A percentile compares a stretch with the other conserved stretches of the same genome.
phyloP scores from a whole-genome alignment of 495 filamentous ascomycete species.

The Tuber aestivum region DNA sequence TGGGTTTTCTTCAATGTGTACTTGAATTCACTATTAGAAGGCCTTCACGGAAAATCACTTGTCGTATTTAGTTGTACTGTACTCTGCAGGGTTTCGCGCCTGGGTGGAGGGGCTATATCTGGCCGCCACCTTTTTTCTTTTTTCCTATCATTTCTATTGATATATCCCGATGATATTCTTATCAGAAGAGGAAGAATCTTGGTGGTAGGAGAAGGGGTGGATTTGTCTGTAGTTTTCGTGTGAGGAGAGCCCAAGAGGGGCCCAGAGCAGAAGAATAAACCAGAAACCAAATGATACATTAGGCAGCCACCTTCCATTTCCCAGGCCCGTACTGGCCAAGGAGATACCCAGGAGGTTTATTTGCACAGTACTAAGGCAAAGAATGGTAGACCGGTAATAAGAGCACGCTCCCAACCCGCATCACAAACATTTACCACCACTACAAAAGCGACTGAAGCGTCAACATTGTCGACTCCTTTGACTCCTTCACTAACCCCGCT shows the following conservation, averaged over 20 bases:
- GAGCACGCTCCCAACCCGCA: not conserved
- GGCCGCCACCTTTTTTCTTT: not conserved
- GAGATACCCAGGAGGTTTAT: not conserved
- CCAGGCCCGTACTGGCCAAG: not conserved
- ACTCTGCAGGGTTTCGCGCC: not conserved
- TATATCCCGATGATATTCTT: not conserved
- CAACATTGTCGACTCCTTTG: constrained; percentile 58
- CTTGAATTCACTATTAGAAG: constrained; percentile 3
- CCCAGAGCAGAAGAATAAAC: not conserved
- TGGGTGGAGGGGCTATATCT: not conserved
- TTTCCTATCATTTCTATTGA: not conserved
- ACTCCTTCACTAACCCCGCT: constrained; percentile 73
- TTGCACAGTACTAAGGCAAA: not conserved
- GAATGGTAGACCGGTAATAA: not conserved
- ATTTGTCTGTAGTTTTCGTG: not conserved
- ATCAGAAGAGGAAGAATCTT: not conserved
- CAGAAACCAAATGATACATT: not conserved
- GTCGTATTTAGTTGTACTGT: not conserved
- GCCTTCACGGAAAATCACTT: not conserved
- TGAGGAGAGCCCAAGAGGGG: not conserved
- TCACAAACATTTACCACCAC: not conserved
- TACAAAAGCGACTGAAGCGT: constrained; percentile 54
- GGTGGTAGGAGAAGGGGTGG: not conserved
- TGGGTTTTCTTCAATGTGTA: not conserved
- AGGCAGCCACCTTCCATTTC: not conserved